Base-by-base conservation (phyloP, 768 basidiomycete genomes). In the Mycena vulgaris region DNA sequence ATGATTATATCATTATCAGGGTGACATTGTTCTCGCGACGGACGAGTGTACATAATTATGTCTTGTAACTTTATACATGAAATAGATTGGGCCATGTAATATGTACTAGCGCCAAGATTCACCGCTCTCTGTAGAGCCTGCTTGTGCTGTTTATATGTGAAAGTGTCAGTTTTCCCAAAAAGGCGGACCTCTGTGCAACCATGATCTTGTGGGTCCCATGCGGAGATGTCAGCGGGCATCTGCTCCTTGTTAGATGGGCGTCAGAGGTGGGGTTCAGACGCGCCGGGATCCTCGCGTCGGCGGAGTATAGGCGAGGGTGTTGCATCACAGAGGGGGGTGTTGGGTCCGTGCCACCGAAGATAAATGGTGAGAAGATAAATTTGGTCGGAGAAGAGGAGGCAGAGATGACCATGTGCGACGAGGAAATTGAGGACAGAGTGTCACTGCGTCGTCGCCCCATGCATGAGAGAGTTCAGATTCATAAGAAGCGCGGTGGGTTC, bases 351-450 rank as follows among this genome's bases (percentile, higher is more conserved):
- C n/a, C n/a, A 17, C 19, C 23, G 31, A 45, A 63, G 27, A 63
- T 19, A 23, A 35, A 8, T 5, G 58, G 58, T 27, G 57, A 6
- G 47, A 49, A 57, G 23, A 68, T 17, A 21, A 63, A 58, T 48
- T 63, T 68, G 13, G 68, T 63, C 17, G 68, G 68, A 13, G 62
- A 69, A 28, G 62, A 58, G 23, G 45, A 63, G 33, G 55, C 25
- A 8, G 68, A 63, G 47, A 65, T 65, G 49, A 3, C 63, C 68
- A 69, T 69, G 19, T 3, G 42, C 42, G 63, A 64, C n/a, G 57
- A 70, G 39, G 25, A 53, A 0, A 51, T 61, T 35, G 69, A 70
- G 2, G 39, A 56, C 37, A 63, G 21, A 25, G 45, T 69, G 30
- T 58, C 55, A 47, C 61, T 42, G 16, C 60, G 59, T 31, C 51